These are phyloP conservation scores for Pseudogymnoascus sp. DNA, from an alignment of 2,329 filamentous ascomycete species.

Conservation along the genomic window DNA sequence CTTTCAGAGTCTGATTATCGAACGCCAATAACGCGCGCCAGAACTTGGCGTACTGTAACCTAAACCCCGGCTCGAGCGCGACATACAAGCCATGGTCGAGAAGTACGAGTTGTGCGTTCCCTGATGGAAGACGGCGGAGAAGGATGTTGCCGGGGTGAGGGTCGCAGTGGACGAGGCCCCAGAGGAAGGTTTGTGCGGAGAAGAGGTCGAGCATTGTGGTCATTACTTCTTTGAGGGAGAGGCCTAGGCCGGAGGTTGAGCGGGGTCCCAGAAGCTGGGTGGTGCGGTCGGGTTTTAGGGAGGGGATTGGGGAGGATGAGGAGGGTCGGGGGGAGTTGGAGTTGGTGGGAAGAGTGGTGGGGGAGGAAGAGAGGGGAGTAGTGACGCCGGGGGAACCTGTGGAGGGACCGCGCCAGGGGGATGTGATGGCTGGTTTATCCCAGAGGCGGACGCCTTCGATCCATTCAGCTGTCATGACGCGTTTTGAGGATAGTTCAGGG, in stretches of 20 bases:
- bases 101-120: conserved; percentile 82
- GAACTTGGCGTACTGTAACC: conserved; percentile 78
- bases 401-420: conserved; percentile 70
- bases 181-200: conserved; percentile 96
- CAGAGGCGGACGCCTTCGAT: conserved; percentile 89
- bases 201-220: conserved; percentile 94
- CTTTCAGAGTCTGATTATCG: conserved; percentile 70
- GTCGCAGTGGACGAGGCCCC: conserved; percentile 92
- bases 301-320: conserved; percentile 45
- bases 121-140: conserved; percentile 73
- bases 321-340: conserved; percentile 22
- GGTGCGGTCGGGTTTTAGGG: conserved; percentile 73
- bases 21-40: conserved; percentile 94
- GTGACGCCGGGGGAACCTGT: conserved; percentile 71
- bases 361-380: conserved; percentile 39
- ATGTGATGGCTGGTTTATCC: conserved; percentile 77
- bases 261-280: conserved; percentile 54
- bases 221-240: conserved; percentile 83
- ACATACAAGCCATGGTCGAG: conserved; percentile 98
- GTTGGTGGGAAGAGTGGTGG: conserved; percentile 33
- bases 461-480: conserved; percentile 94
- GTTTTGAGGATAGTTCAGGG: conserved; percentile 68
- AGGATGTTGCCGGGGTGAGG: conserved; percentile 98
- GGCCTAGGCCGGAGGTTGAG: conserved; percentile 71
- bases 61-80: conserved; percentile 75